Evolutionary conservation across 345 rosid genomes (phyloP).

Genomic region (Diplotaxis tenuifolia): DNA sequence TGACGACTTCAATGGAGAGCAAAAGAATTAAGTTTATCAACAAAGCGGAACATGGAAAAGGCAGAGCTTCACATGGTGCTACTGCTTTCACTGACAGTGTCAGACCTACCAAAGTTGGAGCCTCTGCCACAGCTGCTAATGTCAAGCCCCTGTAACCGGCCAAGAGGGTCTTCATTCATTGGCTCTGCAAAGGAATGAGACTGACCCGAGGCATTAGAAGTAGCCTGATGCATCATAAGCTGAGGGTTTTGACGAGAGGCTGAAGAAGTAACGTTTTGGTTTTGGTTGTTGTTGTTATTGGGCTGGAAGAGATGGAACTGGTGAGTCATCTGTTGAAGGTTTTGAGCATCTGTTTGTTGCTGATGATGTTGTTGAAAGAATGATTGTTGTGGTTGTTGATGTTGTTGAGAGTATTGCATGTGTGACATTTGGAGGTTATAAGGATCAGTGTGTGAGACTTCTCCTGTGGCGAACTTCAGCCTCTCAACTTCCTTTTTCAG

Average conservation of each 20-base stretch:
- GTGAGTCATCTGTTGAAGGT: conserved; percentile 53
- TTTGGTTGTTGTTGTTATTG: conserved; percentile 34
- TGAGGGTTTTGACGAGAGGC: conserved; percentile 22
- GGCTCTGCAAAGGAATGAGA: conserved; percentile 54
- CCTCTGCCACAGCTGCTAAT: conserved; percentile 64
- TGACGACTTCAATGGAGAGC: conserved; percentile 7
- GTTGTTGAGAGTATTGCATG: conserved; percentile 44
- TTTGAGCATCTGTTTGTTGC: conserved; percentile 41
- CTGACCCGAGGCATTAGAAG: conserved; percentile 31
- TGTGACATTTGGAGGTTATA: conserved; percentile 65
- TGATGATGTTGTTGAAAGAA: conserved; percentile 53
- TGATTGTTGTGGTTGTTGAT: conserved; percentile 31
- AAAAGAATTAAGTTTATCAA: conserved; percentile 35
- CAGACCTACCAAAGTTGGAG: conserved; percentile 62
- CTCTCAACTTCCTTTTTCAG: conserved; percentile 90
- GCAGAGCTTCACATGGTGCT: conserved; percentile 51
- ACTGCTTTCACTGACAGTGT: conserved; percentile 73
- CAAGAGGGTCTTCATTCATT: conserved; percentile 67
- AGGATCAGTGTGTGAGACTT: conserved; percentile 57
- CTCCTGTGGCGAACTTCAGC: conserved; percentile 71
- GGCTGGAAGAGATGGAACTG: conserved; percentile 56
- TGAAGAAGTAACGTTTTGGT: conserved; percentile 8
- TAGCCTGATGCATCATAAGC: neutral
- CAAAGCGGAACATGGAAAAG: conserved; percentile 12
- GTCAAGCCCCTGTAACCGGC: conserved; percentile 80